Base-by-base conservation (phyloP, 225 moss, liverwort and hornwort genomes). In the Straminergon stramineum region DNA sequence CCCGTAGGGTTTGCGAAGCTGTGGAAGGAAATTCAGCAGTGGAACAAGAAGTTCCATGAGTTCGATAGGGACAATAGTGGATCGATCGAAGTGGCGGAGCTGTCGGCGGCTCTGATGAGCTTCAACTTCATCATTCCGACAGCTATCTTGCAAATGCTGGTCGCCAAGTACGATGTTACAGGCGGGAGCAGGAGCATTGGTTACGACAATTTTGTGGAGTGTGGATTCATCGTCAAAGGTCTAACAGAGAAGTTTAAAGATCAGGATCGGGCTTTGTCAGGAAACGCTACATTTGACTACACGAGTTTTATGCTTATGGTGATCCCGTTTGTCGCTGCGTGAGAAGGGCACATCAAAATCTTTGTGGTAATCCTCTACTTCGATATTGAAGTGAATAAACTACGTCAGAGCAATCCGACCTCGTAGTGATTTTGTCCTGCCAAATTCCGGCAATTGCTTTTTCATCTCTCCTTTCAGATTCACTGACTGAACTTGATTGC, bases 181-280 rank as follows among this genome's bases (percentile, higher is more conserved):
- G 99, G 99, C 63, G 92, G 93, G 79, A 94, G 93, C 89, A 93
- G 92, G 85, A 96, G 96, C 84, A 92, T 99, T 89, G 97, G 96
- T 43, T 99, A 99, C 58, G 99, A 99, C 79, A 97, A 97, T 89
- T 99, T 99, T 57, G 93, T 99, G 55, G 97, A 97, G 96, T 99
- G 99, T 86, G 97, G 97, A 35, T 92, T 99, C 52, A 94, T 97
- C 37, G 97, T 99, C 48, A 99, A 99, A 92, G 99, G 99, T 26
- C 71, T 99, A 79, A 99, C 97, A 37, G 96, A 99, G 90, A 97
- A 95, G 84, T 99, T 97, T 56, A 97, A 92, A 89, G 93, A 95
- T 18, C 95, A 96, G 91, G 99, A 99, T 79, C 83, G 88, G 55
- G 88, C 89, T 62, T 91, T 94, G 57, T 90, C 92, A 8, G 97